phyloP scores from a whole-genome alignment of 352 stramenopile species.

The Pythium phragmitis region DNA sequence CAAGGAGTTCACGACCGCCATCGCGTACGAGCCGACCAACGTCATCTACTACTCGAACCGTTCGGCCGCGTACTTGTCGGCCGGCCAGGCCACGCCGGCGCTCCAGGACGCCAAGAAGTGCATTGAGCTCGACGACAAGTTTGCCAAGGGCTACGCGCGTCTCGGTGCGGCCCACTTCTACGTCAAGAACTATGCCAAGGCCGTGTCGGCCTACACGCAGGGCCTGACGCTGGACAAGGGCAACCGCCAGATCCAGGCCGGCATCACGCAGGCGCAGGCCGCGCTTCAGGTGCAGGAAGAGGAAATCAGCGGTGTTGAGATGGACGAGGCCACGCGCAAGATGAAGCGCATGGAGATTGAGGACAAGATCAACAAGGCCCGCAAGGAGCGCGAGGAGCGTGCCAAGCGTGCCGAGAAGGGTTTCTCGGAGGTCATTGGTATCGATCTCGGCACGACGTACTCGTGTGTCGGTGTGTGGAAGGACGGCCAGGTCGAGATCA shows the following conservation, averaged over 20 bases:
- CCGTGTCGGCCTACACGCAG: slow-evolving; percentile 76
- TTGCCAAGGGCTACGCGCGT: slow-evolving; percentile 86
- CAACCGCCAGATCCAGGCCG: slow-evolving; percentile 84
- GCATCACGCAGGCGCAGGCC: slow-evolving; percentile 80
- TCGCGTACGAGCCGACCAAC: slow-evolving; percentile 84
- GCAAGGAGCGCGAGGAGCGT: slow-evolving; percentile 82
- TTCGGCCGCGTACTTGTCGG: slow-evolving; percentile 82
- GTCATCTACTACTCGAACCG: slow-evolving; percentile 90
- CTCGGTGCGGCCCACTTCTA: slow-evolving; percentile 85
- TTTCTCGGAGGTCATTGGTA: slow-evolving; percentile 86
- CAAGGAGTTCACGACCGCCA: slow-evolving; percentile 87
- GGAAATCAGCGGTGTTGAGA: slow-evolving; percentile 81
- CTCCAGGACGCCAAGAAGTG: slow-evolving; percentile 87
- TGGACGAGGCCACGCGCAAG: slow-evolving; percentile 88
- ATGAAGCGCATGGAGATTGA: slow-evolving; percentile 91
- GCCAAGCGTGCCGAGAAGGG: slow-evolving; percentile 85
- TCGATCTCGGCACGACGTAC: slow-evolving; percentile 96
- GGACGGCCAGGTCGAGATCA: slow-evolving; percentile 95
- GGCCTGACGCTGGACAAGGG: slow-evolving; percentile 78
- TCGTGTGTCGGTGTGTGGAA: slow-evolving; percentile 97
- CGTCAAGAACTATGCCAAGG: slow-evolving; percentile 90
- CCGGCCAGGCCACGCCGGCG: slow-evolving; percentile 73
- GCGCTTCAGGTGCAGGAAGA: slow-evolving; percentile 83
- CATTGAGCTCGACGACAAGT: slow-evolving; percentile 83
- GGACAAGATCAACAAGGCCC: slow-evolving; percentile 89